Percentiles rank a stretch among this genome's conserved stretches.
These are phyloP conservation scores for Termitomyces sp. DNA, from an alignment of 768 basidiomycete genomes.

Conservation along the genomic window DNA sequence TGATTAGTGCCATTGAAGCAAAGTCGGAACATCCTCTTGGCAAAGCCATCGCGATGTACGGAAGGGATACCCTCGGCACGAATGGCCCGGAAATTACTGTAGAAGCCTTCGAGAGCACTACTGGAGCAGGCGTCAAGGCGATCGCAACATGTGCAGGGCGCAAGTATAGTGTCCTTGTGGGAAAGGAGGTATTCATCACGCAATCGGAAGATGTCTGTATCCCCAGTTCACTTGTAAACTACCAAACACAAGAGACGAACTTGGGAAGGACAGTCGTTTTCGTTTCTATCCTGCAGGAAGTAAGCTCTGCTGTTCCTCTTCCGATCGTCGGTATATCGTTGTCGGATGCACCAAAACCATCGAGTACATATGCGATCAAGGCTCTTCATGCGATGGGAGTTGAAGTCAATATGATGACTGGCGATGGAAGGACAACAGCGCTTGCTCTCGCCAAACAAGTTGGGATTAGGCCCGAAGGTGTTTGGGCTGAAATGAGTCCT, in stretches of 20 bases:
- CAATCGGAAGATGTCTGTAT: slow-evolving; percentile 47
- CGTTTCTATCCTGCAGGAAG: slow-evolving; percentile 52
- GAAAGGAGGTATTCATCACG: slow-evolving; percentile 67
- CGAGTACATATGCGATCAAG: slow-evolving; percentile 75
- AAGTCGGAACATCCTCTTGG: slow-evolving; percentile 96
- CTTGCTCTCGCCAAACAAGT: slow-evolving; percentile 85
- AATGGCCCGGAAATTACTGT: slow-evolving; percentile 49
- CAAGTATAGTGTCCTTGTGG: slow-evolving; percentile 62
- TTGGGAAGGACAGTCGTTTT: slow-evolving; percentile 84
- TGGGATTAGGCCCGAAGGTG: slow-evolving; percentile 76
- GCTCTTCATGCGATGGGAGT: slow-evolving; percentile 88
- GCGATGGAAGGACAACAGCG: slow-evolving; percentile 84
- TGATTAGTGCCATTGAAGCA: slow-evolving; percentile 84
- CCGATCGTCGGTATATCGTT: slow-evolving; percentile 81
- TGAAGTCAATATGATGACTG: slow-evolving; percentile 90
- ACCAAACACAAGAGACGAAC: slow-evolving; percentile 65
- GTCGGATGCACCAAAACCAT: slow-evolving; percentile 81
- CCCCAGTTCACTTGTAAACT: slow-evolving; percentile 53
- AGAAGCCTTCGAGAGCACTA: slow-evolving; percentile 77
- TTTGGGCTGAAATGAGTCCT: slow-evolving; percentile 92
- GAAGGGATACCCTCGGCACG: slow-evolving; percentile 52
- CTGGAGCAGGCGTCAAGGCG: slow-evolving; percentile 86
- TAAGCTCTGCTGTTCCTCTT: slow-evolving; percentile 35
- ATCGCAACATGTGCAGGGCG: slow-evolving; percentile 46
- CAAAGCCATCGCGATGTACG: slow-evolving; percentile 83